Evolutionary conservation across 2,329 filamentous ascomycete genomes (phyloP).

Genomic region (Cordyceps sp.): DNA sequence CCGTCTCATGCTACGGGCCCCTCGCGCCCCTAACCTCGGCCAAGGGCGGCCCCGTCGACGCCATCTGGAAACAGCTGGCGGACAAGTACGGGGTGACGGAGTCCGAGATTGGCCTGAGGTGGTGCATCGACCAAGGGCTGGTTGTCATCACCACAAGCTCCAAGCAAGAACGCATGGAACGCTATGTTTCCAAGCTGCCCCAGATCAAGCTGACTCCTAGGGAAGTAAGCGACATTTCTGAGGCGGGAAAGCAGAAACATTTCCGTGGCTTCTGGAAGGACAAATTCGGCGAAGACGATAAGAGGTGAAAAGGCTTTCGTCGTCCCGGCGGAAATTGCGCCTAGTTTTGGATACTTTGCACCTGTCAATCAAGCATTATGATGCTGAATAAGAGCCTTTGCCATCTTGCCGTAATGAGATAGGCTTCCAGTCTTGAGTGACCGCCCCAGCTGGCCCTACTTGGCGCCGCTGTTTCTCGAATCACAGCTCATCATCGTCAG

Average conservation of each 20-base stretch:
- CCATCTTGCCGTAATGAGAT: too few species aligned
- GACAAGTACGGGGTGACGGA: slow-evolving; percentile 40
- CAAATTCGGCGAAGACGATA: slow-evolving; percentile 34
- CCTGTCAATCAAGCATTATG: too few species aligned
- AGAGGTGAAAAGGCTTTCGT: too few species aligned
- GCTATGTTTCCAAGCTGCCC: slow-evolving; percentile 32
- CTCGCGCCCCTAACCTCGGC: slow-evolving; percentile 32
- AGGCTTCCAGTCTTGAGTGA: too few species aligned
- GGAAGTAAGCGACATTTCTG: slow-evolving; percentile 39
- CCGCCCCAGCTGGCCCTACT: too few species aligned
- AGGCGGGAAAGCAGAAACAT: slow-evolving; percentile 42
- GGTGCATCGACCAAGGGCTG: slow-evolving; percentile 42
- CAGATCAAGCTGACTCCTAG: slow-evolving; percentile 41
- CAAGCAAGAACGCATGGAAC: slow-evolving; percentile 38
- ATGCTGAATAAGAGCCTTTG: too few species aligned
- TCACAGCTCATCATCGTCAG: slow-evolving; percentile 39
- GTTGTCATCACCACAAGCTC: slow-evolving; percentile 42
- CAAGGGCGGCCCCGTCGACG: slow-evolving; percentile 34
- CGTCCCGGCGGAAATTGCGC: too few species aligned
- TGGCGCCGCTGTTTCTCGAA: neutral
- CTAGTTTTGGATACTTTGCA: too few species aligned
- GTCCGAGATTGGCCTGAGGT: slow-evolving; percentile 40
- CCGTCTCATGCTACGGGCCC: slow-evolving; percentile 36
- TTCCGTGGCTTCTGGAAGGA: slow-evolving; percentile 41
- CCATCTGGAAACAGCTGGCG: slow-evolving; percentile 30